Evolutionary conservation across 2,329 filamentous ascomycete genomes (phyloP).

Genomic region (Remersonia thermophila): DNA sequence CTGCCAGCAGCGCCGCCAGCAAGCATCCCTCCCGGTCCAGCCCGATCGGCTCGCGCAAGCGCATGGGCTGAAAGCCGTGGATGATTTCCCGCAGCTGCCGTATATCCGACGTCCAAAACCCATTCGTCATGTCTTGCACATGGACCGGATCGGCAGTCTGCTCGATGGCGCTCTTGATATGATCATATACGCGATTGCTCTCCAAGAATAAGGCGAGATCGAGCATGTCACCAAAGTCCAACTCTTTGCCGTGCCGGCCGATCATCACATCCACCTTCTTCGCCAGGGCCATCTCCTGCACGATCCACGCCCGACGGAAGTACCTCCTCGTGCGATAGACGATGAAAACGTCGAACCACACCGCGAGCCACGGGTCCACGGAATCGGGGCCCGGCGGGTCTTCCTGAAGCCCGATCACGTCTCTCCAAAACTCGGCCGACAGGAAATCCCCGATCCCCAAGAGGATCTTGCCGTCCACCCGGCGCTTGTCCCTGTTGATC

Average conservation of each 20-base stretch:
- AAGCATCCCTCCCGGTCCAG: not conserved
- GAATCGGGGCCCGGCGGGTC: not conserved
- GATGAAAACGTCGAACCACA: conserved; percentile 4
- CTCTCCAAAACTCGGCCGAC: conserved; percentile 3
- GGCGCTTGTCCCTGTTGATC: not conserved
- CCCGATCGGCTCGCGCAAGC: conserved; percentile 1
- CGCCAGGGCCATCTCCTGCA: conserved; percentile 16
- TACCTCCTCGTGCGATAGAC: conserved; percentile 8
- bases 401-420: conserved; percentile 1
- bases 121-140: not conserved
- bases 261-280: conserved; percentile 3
- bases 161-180: not conserved
- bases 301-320: conserved; percentile 15
- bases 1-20: conserved; percentile 2
- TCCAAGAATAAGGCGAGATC: conserved; percentile 4
- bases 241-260: not conserved
- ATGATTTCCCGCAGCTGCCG: not conserved
- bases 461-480: not conserved
- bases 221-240: conserved; percentile 3
- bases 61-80: not conserved
- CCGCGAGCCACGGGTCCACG: not conserved
- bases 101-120: conserved; percentile 5
- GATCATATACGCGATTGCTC: conserved; percentile 1
- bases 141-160: not conserved
- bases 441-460: conserved; percentile 3